phyloP scores from a whole-genome alignment of 2,329 filamentous ascomycete genomes.

The Elsinoe batatas region DNA sequence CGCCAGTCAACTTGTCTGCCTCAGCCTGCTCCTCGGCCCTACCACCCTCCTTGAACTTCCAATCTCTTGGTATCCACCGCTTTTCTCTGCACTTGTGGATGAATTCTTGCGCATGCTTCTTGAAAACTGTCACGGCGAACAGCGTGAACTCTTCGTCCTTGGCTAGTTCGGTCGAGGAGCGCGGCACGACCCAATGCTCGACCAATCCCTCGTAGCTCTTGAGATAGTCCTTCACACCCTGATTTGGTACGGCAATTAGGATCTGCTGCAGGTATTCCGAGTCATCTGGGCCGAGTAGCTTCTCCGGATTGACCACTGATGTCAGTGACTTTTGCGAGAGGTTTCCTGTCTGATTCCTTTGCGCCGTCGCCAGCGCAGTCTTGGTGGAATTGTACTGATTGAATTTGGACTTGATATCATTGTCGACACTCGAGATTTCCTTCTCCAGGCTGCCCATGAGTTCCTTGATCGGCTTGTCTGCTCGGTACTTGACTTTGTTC shows the following conservation, averaged over 20 bases:
- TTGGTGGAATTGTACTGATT: slow-evolving; percentile 90
- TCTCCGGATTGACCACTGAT: slow-evolving; percentile 68
- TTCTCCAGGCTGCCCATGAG: slow-evolving; percentile 82
- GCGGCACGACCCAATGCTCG: slow-evolving; percentile 78
- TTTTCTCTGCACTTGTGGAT: slow-evolving; percentile 84
- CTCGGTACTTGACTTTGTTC: slow-evolving; percentile 97
- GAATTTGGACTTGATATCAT: slow-evolving; percentile 89
- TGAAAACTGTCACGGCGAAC: slow-evolving; percentile 84
- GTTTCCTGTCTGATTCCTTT: slow-evolving; percentile 88
- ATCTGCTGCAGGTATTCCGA: slow-evolving; percentile 97
- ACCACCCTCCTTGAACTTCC: slow-evolving; percentile 83
- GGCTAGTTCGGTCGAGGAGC: slow-evolving; percentile 69
- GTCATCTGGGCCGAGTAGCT: slow-evolving; percentile 63
- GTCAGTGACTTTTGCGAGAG: slow-evolving; percentile 87
- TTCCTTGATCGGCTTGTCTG: slow-evolving; percentile 80
- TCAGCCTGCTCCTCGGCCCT: slow-evolving; percentile 83
- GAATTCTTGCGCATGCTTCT: slow-evolving; percentile 81
- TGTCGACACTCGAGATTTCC: slow-evolving; percentile 86
- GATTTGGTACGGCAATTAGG: slow-evolving; percentile 76
- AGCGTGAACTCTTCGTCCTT: slow-evolving; percentile 84
- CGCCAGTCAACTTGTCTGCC: slow-evolving; percentile 67
- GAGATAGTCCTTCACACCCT: slow-evolving; percentile 76
- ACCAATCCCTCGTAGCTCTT: slow-evolving; percentile 79
- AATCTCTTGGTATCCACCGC: slow-evolving; percentile 91
- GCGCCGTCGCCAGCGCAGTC: slow-evolving; percentile 67